Evolutionary conservation across 2,329 filamentous ascomycete species (phyloP).

Genomic region (Atkinsonella hypoxylon): DNA sequence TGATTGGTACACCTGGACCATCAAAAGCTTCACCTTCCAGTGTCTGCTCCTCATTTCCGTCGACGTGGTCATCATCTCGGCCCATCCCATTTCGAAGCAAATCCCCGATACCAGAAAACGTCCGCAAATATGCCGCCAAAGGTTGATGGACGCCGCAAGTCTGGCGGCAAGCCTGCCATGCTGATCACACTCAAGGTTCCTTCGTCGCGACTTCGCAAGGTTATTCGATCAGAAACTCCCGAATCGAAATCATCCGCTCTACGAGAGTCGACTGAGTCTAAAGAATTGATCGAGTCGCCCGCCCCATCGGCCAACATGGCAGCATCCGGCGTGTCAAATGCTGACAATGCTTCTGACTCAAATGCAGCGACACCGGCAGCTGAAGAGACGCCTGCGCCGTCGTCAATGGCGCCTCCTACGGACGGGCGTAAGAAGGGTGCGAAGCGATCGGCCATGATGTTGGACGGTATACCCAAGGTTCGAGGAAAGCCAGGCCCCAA

Average conservation of each 20-base stretch:
- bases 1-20: neutral
- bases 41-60: neutral
- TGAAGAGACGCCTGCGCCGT: conserved; percentile 42
- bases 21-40: neutral
- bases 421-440: conserved; percentile 59
- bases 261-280: conserved; percentile 19
- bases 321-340: conserved; percentile 31
- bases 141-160: conserved; percentile 25
- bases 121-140: conserved; percentile 21
- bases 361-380: conserved; percentile 46
- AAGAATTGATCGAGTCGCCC: conserved; percentile 32
- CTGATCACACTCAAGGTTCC: conserved; percentile 43
- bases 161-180: conserved; percentile 22
- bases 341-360: conserved; percentile 47
- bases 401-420: conserved; percentile 46
- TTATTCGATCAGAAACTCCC: conserved; percentile 31
- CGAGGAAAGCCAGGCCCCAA: conserved; percentile 88
- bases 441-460: conserved; percentile 52
- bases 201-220: conserved; percentile 36
- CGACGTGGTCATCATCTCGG: neutral
- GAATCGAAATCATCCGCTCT: conserved; percentile 31
- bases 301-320: conserved; percentile 28
- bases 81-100: neutral
- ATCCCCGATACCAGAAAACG: conserved; percentile 2
- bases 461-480: conserved; percentile 54